These are phyloP conservation scores for Tolypocladium tropicale DNA, from an alignment of 2,329 filamentous ascomycete genomes.

Conservation along the genomic window DNA sequence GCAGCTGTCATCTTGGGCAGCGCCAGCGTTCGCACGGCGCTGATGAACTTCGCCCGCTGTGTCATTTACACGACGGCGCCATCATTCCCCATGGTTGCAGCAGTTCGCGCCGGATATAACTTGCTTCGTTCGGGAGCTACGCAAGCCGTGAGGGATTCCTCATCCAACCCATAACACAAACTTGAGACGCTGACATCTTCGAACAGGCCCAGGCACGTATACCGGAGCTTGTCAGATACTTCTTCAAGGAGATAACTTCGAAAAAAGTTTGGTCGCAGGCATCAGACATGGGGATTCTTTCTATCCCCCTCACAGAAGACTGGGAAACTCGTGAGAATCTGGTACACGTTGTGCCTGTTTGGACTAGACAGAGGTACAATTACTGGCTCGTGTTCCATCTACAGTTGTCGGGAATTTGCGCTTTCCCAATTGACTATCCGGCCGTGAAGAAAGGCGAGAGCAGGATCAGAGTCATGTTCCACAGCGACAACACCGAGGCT, in stretches of 20 bases:
- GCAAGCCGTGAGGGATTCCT: background rate
- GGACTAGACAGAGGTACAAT: conserved; percentile 13
- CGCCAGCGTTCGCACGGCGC: conserved; percentile 6
- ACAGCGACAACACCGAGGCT: conserved; percentile 26
- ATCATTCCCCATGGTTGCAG: conserved; percentile 10
- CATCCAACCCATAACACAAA: background rate
- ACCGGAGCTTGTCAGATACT: conserved; percentile 15
- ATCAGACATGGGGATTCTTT: conserved; percentile 14
- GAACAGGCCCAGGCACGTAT: background rate
- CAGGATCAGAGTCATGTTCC: conserved; percentile 27
- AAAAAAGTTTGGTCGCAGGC: conserved; percentile 13
- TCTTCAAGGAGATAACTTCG: conserved; percentile 13
- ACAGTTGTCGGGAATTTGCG: conserved; percentile 5
- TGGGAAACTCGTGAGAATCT: conserved; percentile 12
- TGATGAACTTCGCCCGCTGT: conserved; percentile 11
- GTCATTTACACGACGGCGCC: conserved; percentile 11
- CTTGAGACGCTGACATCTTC: background rate
- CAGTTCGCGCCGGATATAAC: conserved; percentile 9
- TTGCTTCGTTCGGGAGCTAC: background rate
- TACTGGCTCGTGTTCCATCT: conserved; percentile 15
- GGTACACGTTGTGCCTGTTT: conserved; percentile 19
- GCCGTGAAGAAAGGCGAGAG: conserved; percentile 26
- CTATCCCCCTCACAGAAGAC: conserved; percentile 15
- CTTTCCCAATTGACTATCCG: conserved; percentile 23
- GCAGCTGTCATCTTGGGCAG: conserved; percentile 11